Percentiles rank a stretch among this genome's conserved stretches.
Conservation (phyloP, 495 filamentous ascomycete genomes). For the Penicillium lividum region DNA sequence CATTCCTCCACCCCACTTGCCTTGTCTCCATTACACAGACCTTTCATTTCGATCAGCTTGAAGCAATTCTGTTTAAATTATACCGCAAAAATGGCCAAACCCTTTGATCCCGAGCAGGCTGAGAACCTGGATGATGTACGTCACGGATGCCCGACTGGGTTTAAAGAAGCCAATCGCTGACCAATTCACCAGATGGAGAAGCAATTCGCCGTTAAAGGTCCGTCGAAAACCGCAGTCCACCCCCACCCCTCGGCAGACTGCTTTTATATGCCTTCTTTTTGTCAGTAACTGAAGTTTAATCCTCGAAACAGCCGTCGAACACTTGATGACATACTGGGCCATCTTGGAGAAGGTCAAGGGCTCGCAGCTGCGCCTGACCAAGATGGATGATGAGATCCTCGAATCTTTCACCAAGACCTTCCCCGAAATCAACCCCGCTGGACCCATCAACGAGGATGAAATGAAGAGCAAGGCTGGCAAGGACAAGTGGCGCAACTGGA, state of each 20-base stretch:
- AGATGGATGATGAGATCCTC: constrained; percentile 91
- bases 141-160: not conserved
- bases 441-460: constrained; percentile 79
- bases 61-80: constrained; percentile 2
- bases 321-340: constrained; percentile 94
- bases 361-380: constrained; percentile 83
- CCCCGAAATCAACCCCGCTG: constrained; percentile 84
- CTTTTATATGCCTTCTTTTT: not conserved
- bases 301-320: constrained; percentile 70
- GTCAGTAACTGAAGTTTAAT: constrained; percentile 15
- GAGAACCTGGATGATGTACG: constrained; percentile 79
- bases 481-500: constrained; percentile 92
- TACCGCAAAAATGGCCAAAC: constrained; percentile 45
- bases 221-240: constrained; percentile 11
- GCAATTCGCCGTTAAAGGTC: constrained; percentile 97
- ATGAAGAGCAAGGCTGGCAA: constrained; percentile 99
- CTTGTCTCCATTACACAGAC: not conserved
- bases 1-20: constrained; percentile 16
- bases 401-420: constrained; percentile 83
- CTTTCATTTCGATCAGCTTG: not conserved
- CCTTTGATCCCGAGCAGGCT: constrained; percentile 66
- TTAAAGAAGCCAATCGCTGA: constrained; percentile 24
- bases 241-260: not conserved
- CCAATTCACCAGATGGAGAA: constrained; percentile 79
- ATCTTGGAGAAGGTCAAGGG: constrained; percentile 90